phyloP scores from a whole-genome alignment of 1,139 yeast genomes.

The Arxiozyma heterogenica region DNA sequence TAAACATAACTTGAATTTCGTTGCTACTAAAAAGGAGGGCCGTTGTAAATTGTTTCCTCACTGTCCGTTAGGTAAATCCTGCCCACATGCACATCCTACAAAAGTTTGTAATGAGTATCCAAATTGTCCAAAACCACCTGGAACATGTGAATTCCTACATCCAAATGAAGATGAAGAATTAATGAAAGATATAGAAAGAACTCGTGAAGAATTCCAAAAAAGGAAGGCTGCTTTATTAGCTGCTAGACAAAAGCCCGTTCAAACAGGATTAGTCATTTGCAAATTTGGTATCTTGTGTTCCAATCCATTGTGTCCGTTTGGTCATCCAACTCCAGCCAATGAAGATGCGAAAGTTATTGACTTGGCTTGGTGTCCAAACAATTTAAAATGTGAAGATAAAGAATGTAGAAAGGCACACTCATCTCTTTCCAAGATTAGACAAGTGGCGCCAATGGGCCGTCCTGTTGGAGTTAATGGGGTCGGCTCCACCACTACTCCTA shows the following conservation, averaged over 20 bases:
- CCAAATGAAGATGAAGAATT: conserved; percentile 74
- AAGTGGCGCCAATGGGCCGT: conserved; percentile 25
- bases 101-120: conserved; percentile 69
- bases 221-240: conserved; percentile 32
- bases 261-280: conserved; percentile 51
- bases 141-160: conserved; percentile 75
- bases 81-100: conserved; percentile 73
- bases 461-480: conserved; percentile 16
- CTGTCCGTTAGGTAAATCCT: conserved; percentile 53
- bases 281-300: conserved; percentile 68
- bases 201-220: conserved; percentile 44
- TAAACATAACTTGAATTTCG: conserved; percentile 16
- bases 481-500: conserved; percentile 17
- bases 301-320: conserved; percentile 74
- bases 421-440: conserved; percentile 42
- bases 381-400: conserved; percentile 52
- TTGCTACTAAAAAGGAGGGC: conserved; percentile 39
- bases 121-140: conserved; percentile 68
- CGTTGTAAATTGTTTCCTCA: conserved; percentile 76
- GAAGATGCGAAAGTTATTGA: conserved; percentile 58
- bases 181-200: conserved; percentile 55
- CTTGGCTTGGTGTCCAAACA: conserved; percentile 69
- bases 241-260: conserved; percentile 30
- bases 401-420: conserved; percentile 72
- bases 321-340: conserved; percentile 85